A percentile compares a stretch with the other conserved stretches of the same genome.
These are phyloP conservation scores for Cucurbita pepo DNA, from an alignment of 306 rosid genomes.

Conservation along the genomic window DNA sequence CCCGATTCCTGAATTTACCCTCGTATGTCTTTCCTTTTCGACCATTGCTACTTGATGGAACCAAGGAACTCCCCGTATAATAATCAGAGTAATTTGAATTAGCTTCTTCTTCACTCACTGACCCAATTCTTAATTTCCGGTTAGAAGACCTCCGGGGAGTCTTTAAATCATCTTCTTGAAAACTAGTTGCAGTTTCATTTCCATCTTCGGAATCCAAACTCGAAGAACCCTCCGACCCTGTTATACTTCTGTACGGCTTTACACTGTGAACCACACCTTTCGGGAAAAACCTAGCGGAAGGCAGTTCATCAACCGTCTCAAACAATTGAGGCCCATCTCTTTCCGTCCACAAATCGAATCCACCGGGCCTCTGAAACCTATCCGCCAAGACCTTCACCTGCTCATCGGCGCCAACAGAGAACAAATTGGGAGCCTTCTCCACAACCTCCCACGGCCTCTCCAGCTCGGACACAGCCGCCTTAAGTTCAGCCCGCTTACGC, in stretches of 20 bases:
- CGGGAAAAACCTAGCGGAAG: slow-evolving; percentile 81
- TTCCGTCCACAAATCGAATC: slow-evolving; percentile 78
- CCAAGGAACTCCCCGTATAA: slow-evolving; percentile 6
- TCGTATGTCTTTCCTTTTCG: neutral
- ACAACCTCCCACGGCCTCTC: slow-evolving; percentile 92
- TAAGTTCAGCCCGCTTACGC: slow-evolving; percentile 88
- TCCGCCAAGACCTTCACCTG: slow-evolving; percentile 85
- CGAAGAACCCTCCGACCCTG: slow-evolving; percentile 20
- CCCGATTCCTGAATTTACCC: slow-evolving; percentile 16
- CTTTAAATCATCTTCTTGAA: slow-evolving; percentile 6
- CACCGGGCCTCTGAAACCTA: slow-evolving; percentile 80
- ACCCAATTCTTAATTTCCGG: slow-evolving; percentile 7
- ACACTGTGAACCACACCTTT: slow-evolving; percentile 89
- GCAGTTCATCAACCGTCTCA: slow-evolving; percentile 59
- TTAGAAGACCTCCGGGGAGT: slow-evolving; percentile 1
- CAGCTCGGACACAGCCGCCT: slow-evolving; percentile 75
- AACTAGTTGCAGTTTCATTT: neutral
- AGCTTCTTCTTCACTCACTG: slow-evolving; percentile 8
- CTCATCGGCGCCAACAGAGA: slow-evolving; percentile 67
- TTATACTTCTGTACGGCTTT: slow-evolving; percentile 43
- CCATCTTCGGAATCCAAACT: slow-evolving; percentile 10
- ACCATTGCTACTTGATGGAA: neutral
- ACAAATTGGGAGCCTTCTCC: slow-evolving; percentile 54
- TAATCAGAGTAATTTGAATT: slow-evolving; percentile 8
- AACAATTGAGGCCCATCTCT: slow-evolving; percentile 74